phyloP scores from a whole-genome alignment of 2,329 filamentous ascomycete species.

The Hymenoscyphus linearis region DNA sequence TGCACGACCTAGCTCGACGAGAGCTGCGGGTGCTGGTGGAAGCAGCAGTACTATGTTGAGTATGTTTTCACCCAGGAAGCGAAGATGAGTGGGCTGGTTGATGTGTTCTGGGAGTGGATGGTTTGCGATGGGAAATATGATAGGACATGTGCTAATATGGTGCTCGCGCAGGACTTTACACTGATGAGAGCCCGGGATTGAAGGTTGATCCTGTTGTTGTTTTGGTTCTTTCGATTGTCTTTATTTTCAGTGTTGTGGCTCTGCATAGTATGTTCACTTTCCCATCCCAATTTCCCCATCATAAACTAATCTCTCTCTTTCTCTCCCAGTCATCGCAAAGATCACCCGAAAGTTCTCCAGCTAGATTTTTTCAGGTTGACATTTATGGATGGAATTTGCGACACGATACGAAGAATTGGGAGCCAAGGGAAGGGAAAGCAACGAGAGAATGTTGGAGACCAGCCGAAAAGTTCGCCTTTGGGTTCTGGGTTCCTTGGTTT shows the following conservation, averaged over 20 bases:
- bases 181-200: constrained; percentile 92
- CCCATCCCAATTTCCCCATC: background rate
- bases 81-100: background rate
- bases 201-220: constrained; percentile 98
- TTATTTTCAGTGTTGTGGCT: constrained; percentile 98
- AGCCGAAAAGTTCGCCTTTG: too few relatives aligned
- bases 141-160: constrained; percentile 10
- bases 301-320: constrained; percentile 1
- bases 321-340: constrained; percentile 83
- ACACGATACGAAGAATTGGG: background rate
- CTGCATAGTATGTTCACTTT: constrained; percentile 77
- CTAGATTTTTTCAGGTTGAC: constrained; percentile 14
- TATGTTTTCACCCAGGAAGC: constrained; percentile 41
- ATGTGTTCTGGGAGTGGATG: background rate
- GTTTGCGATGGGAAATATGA: background rate
- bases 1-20: constrained; percentile 84
- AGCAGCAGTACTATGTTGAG: constrained; percentile 98
- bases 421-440: background rate
- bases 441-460: background rate
- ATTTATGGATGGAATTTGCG: background rate
- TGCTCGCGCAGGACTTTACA: constrained; percentile 70
- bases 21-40: constrained; percentile 88
- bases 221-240: constrained; percentile 90
- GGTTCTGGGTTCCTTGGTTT: too few relatives aligned
- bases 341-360: constrained; percentile 78